Evolutionary conservation across 176 grass and related monocot genomes (phyloP).

Genomic region (Neostapfia colusana): DNA sequence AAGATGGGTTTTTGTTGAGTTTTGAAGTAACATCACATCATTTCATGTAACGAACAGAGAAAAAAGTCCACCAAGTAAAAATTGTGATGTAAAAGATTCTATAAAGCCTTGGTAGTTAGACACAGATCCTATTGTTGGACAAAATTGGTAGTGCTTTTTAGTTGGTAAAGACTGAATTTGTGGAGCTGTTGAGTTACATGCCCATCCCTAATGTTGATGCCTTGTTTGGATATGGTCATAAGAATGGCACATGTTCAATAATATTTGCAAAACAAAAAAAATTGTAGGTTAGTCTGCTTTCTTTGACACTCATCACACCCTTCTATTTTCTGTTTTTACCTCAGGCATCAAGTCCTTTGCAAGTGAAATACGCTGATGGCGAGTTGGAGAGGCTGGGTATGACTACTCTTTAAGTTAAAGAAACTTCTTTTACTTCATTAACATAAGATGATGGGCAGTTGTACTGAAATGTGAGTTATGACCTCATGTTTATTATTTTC

Average conservation of each 20-base stretch:
- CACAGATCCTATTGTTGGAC: conserved; percentile 5
- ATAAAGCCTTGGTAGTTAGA: conserved; percentile 23
- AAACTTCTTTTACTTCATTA: neutral
- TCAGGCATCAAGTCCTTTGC: conserved; percentile 96
- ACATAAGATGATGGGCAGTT: neutral
- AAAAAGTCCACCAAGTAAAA: conserved; percentile 23
- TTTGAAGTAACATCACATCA: conserved; percentile 16
- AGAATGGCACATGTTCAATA: neutral
- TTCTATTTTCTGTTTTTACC: conserved; percentile 3
- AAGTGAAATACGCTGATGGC: conserved; percentile 99
- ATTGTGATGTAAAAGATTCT: conserved; percentile 23
- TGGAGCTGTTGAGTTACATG: conserved; percentile 25
- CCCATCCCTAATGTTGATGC: neutral
- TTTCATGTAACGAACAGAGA: conserved; percentile 19
- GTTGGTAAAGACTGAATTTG: conserved; percentile 28
- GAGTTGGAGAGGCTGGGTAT: conserved; percentile 99
- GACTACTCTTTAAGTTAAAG: conserved; percentile 4
- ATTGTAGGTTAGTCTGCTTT: conserved; percentile 21
- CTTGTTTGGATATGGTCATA: conserved; percentile 28
- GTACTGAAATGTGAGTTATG: conserved; percentile 8
- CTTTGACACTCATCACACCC: conserved; percentile 2
- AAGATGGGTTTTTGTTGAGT: conserved; percentile 17
- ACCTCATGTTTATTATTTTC: conserved; percentile 31
- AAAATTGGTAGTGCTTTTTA: conserved; percentile 23
- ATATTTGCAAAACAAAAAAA: neutral